Percentiles rank a stretch among this genome's conserved stretches.
Evolutionary conservation across 441 rosid species (phyloP).

Genomic region (Populus hybrid): DNA sequence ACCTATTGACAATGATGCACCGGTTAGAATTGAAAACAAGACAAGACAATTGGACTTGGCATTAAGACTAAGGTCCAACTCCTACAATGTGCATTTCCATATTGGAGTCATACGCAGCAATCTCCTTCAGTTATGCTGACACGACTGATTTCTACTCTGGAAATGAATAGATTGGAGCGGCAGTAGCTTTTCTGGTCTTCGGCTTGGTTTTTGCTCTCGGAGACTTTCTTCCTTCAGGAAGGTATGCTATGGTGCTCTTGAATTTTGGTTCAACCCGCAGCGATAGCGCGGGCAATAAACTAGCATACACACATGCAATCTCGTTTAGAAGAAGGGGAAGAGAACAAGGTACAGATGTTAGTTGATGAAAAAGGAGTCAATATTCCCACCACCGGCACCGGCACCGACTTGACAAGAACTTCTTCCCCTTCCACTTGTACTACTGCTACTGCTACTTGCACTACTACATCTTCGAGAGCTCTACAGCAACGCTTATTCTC

Average conservation of each 20-base stretch:
- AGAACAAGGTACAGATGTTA: not conserved
- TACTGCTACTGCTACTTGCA: not conserved
- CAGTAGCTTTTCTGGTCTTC: constrained; percentile 80
- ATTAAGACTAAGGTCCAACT: constrained; percentile 67
- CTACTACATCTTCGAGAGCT: constrained; percentile 24
- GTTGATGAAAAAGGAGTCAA: not conserved
- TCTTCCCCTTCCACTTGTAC: not conserved
- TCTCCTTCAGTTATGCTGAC: constrained; percentile 9
- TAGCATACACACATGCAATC: not conserved
- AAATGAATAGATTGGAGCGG: constrained; percentile 73
- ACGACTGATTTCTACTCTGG: constrained; percentile 15
- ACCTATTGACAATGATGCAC: constrained; percentile 89
- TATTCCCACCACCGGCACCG: not conserved
- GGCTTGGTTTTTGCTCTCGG: constrained; percentile 94
- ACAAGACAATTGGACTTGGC: constrained; percentile 72
- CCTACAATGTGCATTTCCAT: constrained; percentile 2
- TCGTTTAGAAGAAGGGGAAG: not conserved
- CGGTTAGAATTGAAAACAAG: constrained; percentile 49
- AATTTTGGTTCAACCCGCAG: constrained; percentile 6
- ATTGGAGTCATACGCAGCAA: constrained; percentile 2
- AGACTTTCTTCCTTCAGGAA: constrained; percentile 85
- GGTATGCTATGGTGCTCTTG: constrained; percentile 43
- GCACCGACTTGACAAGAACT: not conserved
- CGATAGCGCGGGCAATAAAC: not conserved
- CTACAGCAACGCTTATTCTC: constrained; percentile 37